phyloP scores from a whole-genome alignment of 2,329 filamentous ascomycete species.

The Hyphodiscus sp. region DNA sequence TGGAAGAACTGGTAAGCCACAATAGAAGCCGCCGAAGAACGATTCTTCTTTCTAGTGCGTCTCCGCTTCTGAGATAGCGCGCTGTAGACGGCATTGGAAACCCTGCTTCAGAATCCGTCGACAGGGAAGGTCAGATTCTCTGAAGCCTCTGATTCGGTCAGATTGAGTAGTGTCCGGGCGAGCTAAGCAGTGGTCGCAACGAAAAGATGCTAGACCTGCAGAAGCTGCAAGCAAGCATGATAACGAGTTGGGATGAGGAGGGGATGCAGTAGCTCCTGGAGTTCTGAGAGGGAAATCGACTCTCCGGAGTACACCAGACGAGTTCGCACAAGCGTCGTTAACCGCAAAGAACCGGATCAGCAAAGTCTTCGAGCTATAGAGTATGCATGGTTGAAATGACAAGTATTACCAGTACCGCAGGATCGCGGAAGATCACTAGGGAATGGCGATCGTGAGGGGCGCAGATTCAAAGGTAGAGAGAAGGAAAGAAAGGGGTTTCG shows the following conservation, averaged over 20 bases:
- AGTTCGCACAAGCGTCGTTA: constrained; percentile 6
- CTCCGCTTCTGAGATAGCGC: constrained; percentile 4
- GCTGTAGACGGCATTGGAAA: background rate
- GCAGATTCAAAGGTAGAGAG: background rate
- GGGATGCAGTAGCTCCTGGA: too few species aligned
- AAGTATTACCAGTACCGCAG: too few species aligned
- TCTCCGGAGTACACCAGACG: too few species aligned
- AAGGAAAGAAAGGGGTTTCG: background rate
- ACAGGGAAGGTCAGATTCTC: background rate
- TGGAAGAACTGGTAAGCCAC: constrained; percentile 19
- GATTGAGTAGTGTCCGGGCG: too few species aligned
- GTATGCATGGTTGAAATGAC: too few species aligned
- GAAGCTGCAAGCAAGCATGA: background rate
- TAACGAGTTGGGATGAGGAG: background rate
- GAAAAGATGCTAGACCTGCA: background rate
- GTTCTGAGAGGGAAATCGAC: too few species aligned
- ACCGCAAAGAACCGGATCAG: constrained; percentile 8
- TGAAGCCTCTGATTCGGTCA: background rate
- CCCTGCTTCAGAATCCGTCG: background rate
- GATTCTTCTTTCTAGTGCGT: constrained; percentile 18
- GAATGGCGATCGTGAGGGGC: constrained; percentile 5
- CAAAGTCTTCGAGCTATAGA: constrained; percentile 6
- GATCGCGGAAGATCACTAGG: background rate
- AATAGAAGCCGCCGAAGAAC: constrained; percentile 20
- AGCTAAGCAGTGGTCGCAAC: background rate